Evolutionary conservation across 2,329 filamentous ascomycete species (phyloP).

Genomic region (Knoxdaviesia proteae): DNA sequence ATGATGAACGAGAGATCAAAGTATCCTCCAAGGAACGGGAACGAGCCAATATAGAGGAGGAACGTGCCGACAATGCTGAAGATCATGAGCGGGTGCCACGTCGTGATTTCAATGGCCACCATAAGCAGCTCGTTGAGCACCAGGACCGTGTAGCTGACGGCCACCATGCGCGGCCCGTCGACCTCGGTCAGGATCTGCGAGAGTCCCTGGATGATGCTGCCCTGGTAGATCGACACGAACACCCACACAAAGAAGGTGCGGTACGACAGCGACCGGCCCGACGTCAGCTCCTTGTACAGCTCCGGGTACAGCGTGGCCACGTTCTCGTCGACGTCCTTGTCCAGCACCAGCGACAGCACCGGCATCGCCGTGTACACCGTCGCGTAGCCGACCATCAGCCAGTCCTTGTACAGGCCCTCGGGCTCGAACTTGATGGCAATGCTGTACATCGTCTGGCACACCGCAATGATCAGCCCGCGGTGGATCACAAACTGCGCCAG

Average conservation of each 20-base stretch:
- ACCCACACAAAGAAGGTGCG: slow-evolving; percentile 96
- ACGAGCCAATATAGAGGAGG: slow-evolving; percentile 54
- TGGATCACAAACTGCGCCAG: slow-evolving; percentile 97
- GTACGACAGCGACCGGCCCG: slow-evolving; percentile 70
- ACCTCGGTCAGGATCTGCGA: slow-evolving; percentile 71
- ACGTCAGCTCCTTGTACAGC: slow-evolving; percentile 91
- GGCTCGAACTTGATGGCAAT: slow-evolving; percentile 86
- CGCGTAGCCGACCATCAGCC: slow-evolving; percentile 90
- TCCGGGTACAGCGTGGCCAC: slow-evolving; percentile 91
- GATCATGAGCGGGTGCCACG: slow-evolving; percentile 91
- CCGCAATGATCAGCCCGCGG: slow-evolving; percentile 79
- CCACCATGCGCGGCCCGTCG: slow-evolving; percentile 56
- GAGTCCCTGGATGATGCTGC: slow-evolving; percentile 85
- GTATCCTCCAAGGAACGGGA: slow-evolving; percentile 78
- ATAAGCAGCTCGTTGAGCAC: slow-evolving; percentile 90
- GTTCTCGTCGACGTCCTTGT: slow-evolving; percentile 85
- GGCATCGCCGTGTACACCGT: slow-evolving; percentile 89
- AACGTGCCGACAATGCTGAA: slow-evolving; percentile 66
- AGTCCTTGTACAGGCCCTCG: slow-evolving; percentile 85
- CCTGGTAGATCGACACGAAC: slow-evolving; percentile 84
- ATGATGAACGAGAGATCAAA: slow-evolving; percentile 69
- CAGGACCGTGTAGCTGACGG: slow-evolving; percentile 77
- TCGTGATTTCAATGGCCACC: slow-evolving; percentile 92
- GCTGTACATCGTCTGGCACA: slow-evolving; percentile 94
- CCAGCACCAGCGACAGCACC: slow-evolving; percentile 81